Evolutionary conservation across 78 protist species (phyloP), one percentile per base, ranked within the genome.

Genomic region (slime mould (Dictyostelium discoideum)): DNA sequence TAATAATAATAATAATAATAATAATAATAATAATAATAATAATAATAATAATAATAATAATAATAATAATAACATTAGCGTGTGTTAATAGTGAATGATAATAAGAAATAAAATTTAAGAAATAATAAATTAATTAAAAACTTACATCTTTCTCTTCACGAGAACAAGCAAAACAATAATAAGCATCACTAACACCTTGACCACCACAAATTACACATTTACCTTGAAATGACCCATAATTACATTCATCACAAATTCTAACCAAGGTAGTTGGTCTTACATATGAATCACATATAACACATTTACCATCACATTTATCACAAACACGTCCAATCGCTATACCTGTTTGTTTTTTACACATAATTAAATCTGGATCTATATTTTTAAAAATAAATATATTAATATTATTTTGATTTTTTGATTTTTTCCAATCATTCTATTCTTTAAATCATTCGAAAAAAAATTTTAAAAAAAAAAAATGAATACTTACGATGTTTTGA

Each of bases 211-310:
- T 87, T 26, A 98, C 97, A 87, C 99, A 98, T 20, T 97, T 81
- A 40, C 97, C 98, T 77, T 96, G 96, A 72, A 93, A 77, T n/a
- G 98, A 86, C n/a, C 99, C 99, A 87, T 98, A 98, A 83, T 96
- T 97, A 92, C 99, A 98, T 50, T 98, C 99, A 76, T 98, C 99
- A 77, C 99, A 98, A 74, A 98, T 92, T 72, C 98, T 87, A 6
- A 98, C 99, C 18, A 98, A 92, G 5, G 98, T 97, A n/a, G 60
- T 13, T 20, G 99, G 99, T 39, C 93, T 79, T 26, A 98, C 99
- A 77, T 96, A 94, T 40, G 98, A 97, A 84, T 98, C 99, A 77
- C 99, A 98, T 9, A 98, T 85, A 29, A 97, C 98, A 74, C 99
- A 98, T 67, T 96, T 97, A 60, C 99, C 99, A 85, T 98, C 99